Evolutionary conservation across 2,329 filamentous ascomycete species (phyloP), one percentile per base, ranked within the genome.

Genomic region (Biscogniauxia sp.): DNA sequence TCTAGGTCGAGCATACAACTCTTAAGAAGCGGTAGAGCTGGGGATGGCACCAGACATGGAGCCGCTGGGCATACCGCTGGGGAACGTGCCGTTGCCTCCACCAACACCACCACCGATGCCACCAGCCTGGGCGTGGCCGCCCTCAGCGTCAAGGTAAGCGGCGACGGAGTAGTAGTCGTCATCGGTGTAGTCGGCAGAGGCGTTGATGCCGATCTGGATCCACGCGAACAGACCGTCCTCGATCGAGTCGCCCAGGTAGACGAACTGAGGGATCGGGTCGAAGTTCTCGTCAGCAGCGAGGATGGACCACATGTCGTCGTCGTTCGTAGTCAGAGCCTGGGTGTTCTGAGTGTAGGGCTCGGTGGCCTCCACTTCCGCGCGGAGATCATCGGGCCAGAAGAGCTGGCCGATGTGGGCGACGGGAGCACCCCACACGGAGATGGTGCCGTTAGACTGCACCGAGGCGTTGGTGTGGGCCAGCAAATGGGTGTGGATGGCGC

Each of bases 181-280:
- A 9, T 65, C 64, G 26, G 57, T 67, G 59, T 71, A 72, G 55
- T 74, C 70, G 23, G 74, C 75, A 0, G 75, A 78, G 17, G 66
- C 67, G 62, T 81, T 79, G 63, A 81, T 75, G 37, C 79, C 79
- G 26, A 82, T 76, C 61, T 77, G 75, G 62, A 82, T 81, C 79
- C 79, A 82, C 13, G 77, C 79, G 45, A 82, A 76, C 25, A 82
- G 66, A 19, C 80, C 79, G 61, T 81, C 79, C 11, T 73, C 66
- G 20, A 82, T 69, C 20, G 74, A 71, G 28, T 83, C 78, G 3
- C 83, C 81, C 25, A 85, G 78, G 57, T 82, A 79, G 51, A 82
- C 72, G 64, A 79, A 84, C 70, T 84, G 77, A 20, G 82, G 75
- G 70, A 84, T 77, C 1, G 82, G 83, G 63, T 83, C 80, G 61